Conservation (phyloP, 768 basidiomycete genomes). For the Auriscalpium orientale region DNA sequence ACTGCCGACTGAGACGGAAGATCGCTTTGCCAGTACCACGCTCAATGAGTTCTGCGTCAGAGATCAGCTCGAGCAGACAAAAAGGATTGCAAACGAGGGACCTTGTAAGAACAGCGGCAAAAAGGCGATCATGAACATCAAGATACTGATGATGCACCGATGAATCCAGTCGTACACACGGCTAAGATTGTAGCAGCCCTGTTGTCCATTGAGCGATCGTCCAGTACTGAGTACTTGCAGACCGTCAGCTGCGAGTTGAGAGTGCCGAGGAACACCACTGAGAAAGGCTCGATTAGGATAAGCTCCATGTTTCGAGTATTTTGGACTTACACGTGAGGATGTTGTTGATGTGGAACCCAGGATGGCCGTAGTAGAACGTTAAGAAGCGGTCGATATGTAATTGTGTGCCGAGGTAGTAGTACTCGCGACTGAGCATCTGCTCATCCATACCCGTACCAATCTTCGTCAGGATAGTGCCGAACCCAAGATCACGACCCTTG, state of each 20-base stretch:
- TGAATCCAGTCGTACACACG: conserved; percentile 95
- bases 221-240: conserved; percentile 72
- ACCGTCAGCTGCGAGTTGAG: too few species aligned
- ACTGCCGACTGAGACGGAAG: too few species aligned
- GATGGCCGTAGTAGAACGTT: conserved; percentile 99
- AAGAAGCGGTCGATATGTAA: conserved; percentile 96
- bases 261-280: conserved; percentile 97
- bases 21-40: too few species aligned
- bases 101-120: conserved; percentile 93
- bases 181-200: conserved; percentile 89
- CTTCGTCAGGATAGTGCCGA: too few species aligned
- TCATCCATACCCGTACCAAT: too few species aligned
- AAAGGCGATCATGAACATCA: conserved; percentile 97
- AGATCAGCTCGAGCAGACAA: conserved; percentile 3
- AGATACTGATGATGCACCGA: conserved; percentile 94
- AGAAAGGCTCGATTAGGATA: conserved; percentile 13
- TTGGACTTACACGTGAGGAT: conserved; percentile 79
- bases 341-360: conserved; percentile 99
- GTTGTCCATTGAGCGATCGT: conserved; percentile 66
- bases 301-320: neutral
- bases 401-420: conserved; percentile 97
- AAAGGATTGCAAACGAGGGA: too few species aligned
- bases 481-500: too few species aligned
- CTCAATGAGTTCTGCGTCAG: conserved; percentile 66
- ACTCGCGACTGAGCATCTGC: conserved; percentile 98